Conservation (phyloP, 129 eudicot genomes). For the Centaurea solstitialis region DNA sequence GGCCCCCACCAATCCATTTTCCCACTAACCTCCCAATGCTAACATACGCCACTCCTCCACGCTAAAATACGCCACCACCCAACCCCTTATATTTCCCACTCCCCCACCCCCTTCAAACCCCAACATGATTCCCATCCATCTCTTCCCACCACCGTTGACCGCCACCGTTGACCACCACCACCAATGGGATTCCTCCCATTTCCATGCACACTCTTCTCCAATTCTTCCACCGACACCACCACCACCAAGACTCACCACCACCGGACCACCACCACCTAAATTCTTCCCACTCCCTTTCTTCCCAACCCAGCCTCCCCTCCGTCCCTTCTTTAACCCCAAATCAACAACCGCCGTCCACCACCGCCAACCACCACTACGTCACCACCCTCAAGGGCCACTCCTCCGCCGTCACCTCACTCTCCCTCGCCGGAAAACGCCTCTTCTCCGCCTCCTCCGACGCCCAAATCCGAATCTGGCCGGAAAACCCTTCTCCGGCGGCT, state of each 20-base stretch:
- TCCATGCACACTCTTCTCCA: constrained; percentile 32
- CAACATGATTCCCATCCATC: neutral
- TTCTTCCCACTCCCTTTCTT: constrained; percentile 34
- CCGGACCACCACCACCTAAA: constrained; percentile 9
- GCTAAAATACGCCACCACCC: constrained; percentile 23
- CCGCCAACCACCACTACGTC: constrained; percentile 46
- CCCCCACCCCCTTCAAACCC: constrained; percentile 8
- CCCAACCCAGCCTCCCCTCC: constrained; percentile 68
- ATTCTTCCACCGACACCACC: neutral
- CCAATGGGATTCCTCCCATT: constrained; percentile 44
- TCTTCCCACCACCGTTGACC: neutral
- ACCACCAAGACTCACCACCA: constrained; percentile 13
- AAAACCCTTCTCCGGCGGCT: neutral
- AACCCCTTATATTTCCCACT: constrained; percentile 14
- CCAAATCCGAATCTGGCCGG: constrained; percentile 63
- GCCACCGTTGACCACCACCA: neutral
- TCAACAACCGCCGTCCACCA: constrained; percentile 36
- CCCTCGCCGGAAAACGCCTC: constrained; percentile 59
- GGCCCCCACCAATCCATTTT: constrained; percentile 17
- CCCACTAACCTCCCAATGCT: neutral
- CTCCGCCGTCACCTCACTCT: constrained; percentile 56
- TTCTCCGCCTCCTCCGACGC: constrained; percentile 61
- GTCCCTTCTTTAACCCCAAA: constrained; percentile 59
- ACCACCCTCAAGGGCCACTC: constrained; percentile 79
- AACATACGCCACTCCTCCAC: neutral